phyloP scores from a whole-genome alignment of 768 basidiomycete genomes.

The Boletus pseudo-olivaceus region DNA sequence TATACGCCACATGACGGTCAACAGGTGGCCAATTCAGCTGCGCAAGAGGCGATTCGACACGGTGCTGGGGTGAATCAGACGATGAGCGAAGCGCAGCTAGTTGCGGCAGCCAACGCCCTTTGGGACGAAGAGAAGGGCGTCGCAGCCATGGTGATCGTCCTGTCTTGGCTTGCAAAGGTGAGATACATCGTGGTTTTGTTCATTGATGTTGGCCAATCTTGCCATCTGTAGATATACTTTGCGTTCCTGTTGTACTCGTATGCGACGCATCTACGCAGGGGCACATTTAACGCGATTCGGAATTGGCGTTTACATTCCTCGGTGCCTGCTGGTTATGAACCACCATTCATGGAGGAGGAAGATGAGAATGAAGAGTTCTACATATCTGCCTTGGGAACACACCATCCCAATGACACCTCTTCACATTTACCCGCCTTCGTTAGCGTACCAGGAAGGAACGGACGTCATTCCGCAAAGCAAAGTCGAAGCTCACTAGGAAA shows the following conservation, averaged over 20 bases:
- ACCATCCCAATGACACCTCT: slow-evolving; percentile 38
- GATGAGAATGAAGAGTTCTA: slow-evolving; percentile 69
- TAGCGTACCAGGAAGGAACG: slow-evolving; percentile 44
- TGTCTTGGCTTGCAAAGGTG: slow-evolving; percentile 90
- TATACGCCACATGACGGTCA: slow-evolving; percentile 90
- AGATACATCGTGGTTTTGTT: slow-evolving; percentile 16
- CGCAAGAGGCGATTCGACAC: slow-evolving; percentile 83
- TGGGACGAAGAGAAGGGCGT: slow-evolving; percentile 90
- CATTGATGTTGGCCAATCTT: slow-evolving; percentile 3
- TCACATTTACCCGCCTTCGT: slow-evolving; percentile 65
- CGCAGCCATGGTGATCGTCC: slow-evolving; percentile 69
- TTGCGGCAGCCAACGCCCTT: slow-evolving; percentile 68
- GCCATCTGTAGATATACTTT: slow-evolving; percentile 76
- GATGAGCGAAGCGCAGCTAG: slow-evolving; percentile 64
- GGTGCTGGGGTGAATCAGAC: slow-evolving; percentile 47
- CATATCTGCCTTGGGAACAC: slow-evolving; percentile 55
- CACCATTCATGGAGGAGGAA: slow-evolving; percentile 48
- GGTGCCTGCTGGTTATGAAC: slow-evolving; percentile 22
- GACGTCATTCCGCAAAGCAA: slow-evolving; percentile 26
- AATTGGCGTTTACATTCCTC: slow-evolving; percentile 29
- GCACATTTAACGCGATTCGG: slow-evolving; percentile 80
- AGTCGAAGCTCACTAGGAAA: slow-evolving; percentile 25
- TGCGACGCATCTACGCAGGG: slow-evolving; percentile 86
- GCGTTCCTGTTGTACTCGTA: slow-evolving; percentile 88
- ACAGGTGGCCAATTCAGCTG: slow-evolving; percentile 74